Percentiles rank a stretch among this genome's conserved stretches.
phyloP scores from a whole-genome alignment of 805 yeast species.

The Candida incommunis region DNA sequence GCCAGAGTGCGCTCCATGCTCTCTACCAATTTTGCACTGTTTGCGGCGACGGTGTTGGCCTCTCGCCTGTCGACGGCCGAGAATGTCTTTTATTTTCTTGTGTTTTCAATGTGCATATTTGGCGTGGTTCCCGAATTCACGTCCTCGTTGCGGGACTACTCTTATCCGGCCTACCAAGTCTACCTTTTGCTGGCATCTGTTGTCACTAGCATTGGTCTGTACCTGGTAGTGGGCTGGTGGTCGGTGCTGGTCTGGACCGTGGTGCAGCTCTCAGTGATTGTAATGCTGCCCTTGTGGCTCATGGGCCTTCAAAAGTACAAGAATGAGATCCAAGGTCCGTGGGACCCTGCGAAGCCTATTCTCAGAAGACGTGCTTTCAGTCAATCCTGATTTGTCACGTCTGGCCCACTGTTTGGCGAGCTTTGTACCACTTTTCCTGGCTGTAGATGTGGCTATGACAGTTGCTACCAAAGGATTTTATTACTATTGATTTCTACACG shows the following conservation, averaged over 20 bases:
- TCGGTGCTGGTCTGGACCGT: slow-evolving; percentile 36
- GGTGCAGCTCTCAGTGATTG: slow-evolving; percentile 32
- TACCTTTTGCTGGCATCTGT: slow-evolving; percentile 16
- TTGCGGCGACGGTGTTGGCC: slow-evolving; percentile 80
- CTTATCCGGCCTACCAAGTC: slow-evolving; percentile 5
- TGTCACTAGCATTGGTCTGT: slow-evolving; percentile 15
- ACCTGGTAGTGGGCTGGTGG: slow-evolving; percentile 26
- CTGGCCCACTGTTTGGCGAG: too few relatives aligned
- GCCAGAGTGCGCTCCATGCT: slow-evolving; percentile 32
- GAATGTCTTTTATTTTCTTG: slow-evolving; percentile 71
- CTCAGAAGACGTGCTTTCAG: slow-evolving; percentile 16
- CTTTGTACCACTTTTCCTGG: too few relatives aligned
- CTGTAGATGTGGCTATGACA: too few relatives aligned
- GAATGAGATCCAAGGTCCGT: slow-evolving; percentile 78
- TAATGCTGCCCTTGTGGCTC: slow-evolving; percentile 58
- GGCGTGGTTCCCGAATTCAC: slow-evolving; percentile 45
- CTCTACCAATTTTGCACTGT: slow-evolving; percentile 69
- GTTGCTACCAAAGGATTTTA: too few relatives aligned
- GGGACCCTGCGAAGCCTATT: slow-evolving; percentile 79
- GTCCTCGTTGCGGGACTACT: slow-evolving; percentile 1
- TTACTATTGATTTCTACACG: too few relatives aligned
- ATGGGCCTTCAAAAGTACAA: slow-evolving; percentile 62
- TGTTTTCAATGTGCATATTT: slow-evolving; percentile 55
- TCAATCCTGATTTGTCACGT: too few relatives aligned
- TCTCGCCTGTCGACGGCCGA: slow-evolving; percentile 66